Base-by-base conservation (phyloP, 2,329 filamentous ascomycete species). In the Colletotrichum orchidophilum region DNA sequence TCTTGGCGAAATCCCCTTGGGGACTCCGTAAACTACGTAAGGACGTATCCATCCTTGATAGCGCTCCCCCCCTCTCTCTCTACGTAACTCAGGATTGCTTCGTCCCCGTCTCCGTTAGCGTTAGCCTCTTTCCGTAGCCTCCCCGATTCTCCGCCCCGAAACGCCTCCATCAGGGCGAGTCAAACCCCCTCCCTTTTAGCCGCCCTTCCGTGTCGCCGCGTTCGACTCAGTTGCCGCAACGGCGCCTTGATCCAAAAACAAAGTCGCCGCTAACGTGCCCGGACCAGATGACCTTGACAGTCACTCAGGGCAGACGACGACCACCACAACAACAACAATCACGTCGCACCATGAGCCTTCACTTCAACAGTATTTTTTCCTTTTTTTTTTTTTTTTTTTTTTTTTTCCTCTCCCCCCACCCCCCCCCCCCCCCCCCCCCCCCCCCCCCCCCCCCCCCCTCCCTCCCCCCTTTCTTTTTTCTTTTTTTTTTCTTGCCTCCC, bases 161-260 rank as follows among this genome's bases (percentile, higher is more conserved):
- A 64, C 66, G 53, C 65, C 65, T 57, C 50, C 24, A 35, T 63
- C 59, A 58, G 54, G 61, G 53, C 66, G 49, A 70, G 66, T 60
- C 66, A 70, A 50, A 29, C 5, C 42, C 39, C 39, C 46, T 21
- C 29, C 26, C 27, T n/a, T 29, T 53, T 65, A 49, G 26, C 49
- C 54, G 46, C 54, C 63, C 29, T 61, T 60, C 55, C 55, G 67
- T 50, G 50, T 50, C 33, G 63, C 63, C 55, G 67, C 55, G 24
- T 58, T 55, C 63, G 55, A 66, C 21, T 50, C 55, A 59, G 61
- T 52, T 59, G 67, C 63, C 67, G 67, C 49, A 70, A 70, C 67
- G 67, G 67, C 63, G 67, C 35, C 62, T 66, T 50, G 27, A 42
- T 33, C 54, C 35, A 60, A 52, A 46, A 33, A 42, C 33, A 61